A percentile compares a stretch with the other conserved stretches of the same genome.
phyloP scores from a whole-genome alignment of 805 yeast genomes.

The Suhomyces prunicola region DNA sequence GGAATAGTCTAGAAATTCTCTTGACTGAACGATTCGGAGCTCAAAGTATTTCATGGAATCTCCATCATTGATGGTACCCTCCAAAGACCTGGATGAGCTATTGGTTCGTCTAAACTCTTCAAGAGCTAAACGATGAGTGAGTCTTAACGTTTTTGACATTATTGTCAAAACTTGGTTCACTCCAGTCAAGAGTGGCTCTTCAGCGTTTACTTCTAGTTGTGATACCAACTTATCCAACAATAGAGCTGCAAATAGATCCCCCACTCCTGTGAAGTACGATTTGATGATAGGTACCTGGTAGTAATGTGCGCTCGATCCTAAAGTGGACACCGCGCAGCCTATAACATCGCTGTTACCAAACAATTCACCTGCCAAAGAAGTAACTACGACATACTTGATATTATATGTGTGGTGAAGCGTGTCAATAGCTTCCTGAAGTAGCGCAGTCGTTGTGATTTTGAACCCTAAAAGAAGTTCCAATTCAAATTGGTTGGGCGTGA shows the following conservation, averaged over 20 bases:
- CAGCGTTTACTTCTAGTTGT: slow-evolving; percentile 8
- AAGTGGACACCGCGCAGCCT: slow-evolving; percentile 26
- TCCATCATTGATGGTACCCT: slow-evolving; percentile 54
- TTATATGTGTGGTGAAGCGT: slow-evolving; percentile 46
- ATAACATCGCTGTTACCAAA: slow-evolving; percentile 15
- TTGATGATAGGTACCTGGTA: slow-evolving; percentile 61
- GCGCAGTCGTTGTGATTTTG: slow-evolving; percentile 37
- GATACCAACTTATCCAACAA: slow-evolving; percentile 58
- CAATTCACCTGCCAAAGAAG: slow-evolving; percentile 45
- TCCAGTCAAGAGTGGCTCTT: slow-evolving; percentile 24
- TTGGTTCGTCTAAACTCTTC: slow-evolving; percentile 14
- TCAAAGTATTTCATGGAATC: slow-evolving; percentile 70
- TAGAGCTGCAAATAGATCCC: slow-evolving; percentile 84
- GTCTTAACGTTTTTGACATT: slow-evolving; percentile 49
- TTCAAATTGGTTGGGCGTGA: slow-evolving; percentile 92
- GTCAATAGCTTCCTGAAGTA: slow-evolving; percentile 46
- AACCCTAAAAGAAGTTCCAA: slow-evolving; percentile 64
- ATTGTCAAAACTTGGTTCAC: slow-evolving; percentile 56
- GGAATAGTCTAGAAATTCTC: slow-evolving; percentile 33
- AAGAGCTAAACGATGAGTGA: slow-evolving; percentile 43
- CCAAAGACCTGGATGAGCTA: slow-evolving; percentile 3
- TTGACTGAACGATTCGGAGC: slow-evolving; percentile 61
- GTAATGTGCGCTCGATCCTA: slow-evolving; percentile 1
- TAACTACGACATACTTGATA: slow-evolving; percentile 62
- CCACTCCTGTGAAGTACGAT: slow-evolving; percentile 92